phyloP scores from a whole-genome alignment of 768 basidiomycete species.

The Pholiota molesta region DNA sequence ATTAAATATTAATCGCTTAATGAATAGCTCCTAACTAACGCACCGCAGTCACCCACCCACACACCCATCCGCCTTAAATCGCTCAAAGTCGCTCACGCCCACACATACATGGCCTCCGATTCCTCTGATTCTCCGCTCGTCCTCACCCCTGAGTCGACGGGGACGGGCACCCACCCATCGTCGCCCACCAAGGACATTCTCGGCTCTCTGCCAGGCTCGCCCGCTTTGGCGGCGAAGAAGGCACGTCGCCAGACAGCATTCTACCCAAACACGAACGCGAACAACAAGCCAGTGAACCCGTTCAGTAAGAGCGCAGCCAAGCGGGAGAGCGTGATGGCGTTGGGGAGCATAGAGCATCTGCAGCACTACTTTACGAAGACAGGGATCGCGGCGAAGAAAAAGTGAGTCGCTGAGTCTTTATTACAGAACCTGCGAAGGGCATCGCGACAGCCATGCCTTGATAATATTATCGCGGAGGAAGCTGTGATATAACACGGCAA shows the following conservation, averaged over 20 bases:
- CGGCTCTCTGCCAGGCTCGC: conserved; percentile 13
- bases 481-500: background rate
- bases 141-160: conserved; percentile 67
- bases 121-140: conserved; percentile 53
- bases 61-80: background rate
- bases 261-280: conserved; percentile 73
- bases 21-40: background rate
- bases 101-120: conserved; percentile 43
- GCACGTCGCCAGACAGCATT: conserved; percentile 72
- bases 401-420: conserved; percentile 49
- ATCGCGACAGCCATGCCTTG: too few species aligned
- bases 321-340: conserved; percentile 89
- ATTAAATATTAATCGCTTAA: background rate
- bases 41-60: background rate
- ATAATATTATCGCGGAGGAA: background rate
- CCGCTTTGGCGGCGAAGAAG: conserved; percentile 39
- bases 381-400: conserved; percentile 70
- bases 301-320: conserved; percentile 92
- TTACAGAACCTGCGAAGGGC: background rate
- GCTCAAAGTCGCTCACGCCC: background rate
- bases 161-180: conserved; percentile 24
- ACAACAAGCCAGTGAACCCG: conserved; percentile 78
- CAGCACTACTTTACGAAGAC: conserved; percentile 95
- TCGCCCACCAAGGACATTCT: conserved; percentile 17
- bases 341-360: conserved; percentile 95